Base-by-base conservation (phyloP, 1,284 basidiomycete genomes). In the Earliella scabrosa region DNA sequence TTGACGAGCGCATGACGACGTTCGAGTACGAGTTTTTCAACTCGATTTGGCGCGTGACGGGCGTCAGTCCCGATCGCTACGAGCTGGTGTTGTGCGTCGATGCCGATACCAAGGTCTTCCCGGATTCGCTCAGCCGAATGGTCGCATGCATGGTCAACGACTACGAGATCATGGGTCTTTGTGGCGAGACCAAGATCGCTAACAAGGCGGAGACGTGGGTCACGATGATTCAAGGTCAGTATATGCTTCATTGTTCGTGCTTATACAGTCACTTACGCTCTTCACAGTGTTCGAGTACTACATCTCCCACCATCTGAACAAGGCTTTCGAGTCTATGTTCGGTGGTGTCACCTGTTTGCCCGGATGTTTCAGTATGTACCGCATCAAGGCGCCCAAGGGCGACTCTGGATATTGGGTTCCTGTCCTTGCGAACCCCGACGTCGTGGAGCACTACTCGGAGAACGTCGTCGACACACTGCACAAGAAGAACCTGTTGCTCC, bases 1-100 rank as follows among this genome's bases (percentile, higher is more conserved):
- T 98, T 72, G 97, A 99, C 75, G 97, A 99, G 77, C 88, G 95
- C 52, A 99, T 99, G 97, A 96, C 94, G 58, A 97, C 97, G 40
- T 93, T 99, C 71, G 97, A 99, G 76, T 99, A 97, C 73, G 97
- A 99, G 75, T 95, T 99, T 71, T 99, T 99, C 87, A 97, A 98
- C 74, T 91, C 95, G 57, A 82, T 97, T 29, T 98, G 97, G 90
- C 82, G 95, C 56, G 89, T 91, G 43, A 97, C 96, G 58, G 97
- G 97, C 46, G 88, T 98, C 59, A 95, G 94, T 65, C 96, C 97
- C 7, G 97, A 99, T 80, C 90, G 91, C 61, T 99, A 97, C 72
- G 97, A 99, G 75, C 81, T 97, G 46, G 93, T 94, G 62, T 82
- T 99, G 43, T 98, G 97, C 79, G 97, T 99, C 69, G 97, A 99